phyloP scores from a whole-genome alignment of 192 early-diverging fungal genomes.

The Lobosporangium transversale region DNA sequence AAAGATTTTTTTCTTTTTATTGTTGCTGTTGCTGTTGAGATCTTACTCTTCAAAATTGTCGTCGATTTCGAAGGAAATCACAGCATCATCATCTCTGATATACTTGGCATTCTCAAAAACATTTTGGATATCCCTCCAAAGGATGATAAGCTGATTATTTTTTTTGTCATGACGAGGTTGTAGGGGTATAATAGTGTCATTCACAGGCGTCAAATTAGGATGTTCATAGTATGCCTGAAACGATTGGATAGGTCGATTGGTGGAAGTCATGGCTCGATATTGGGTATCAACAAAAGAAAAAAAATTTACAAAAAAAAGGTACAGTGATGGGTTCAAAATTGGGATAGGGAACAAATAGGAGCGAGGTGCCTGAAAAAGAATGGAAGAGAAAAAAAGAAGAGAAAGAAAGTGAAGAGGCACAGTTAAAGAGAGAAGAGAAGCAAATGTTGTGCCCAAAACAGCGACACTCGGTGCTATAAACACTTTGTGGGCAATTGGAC shows the following conservation, averaged over 20 bases:
- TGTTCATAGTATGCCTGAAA: not conserved
- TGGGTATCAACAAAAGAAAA: too few relatives aligned
- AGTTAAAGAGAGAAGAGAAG: not conserved
- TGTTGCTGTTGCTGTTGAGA: too few relatives aligned
- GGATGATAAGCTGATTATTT: not conserved
- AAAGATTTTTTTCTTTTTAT: too few relatives aligned
- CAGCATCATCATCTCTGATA: not conserved
- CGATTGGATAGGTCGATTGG: not conserved
- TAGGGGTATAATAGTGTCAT: not conserved
- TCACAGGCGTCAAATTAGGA: not conserved
- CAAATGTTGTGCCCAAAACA: not conserved
- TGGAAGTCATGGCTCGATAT: too few relatives aligned
- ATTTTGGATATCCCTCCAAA: not conserved
- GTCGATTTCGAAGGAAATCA: not conserved
- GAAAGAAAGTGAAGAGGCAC: not conserved
- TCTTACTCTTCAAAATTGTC: constrained; percentile 10
- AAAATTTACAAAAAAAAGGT: too few relatives aligned
- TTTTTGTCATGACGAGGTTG: not conserved
- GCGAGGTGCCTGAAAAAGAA: not conserved
- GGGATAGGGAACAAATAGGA: not conserved
- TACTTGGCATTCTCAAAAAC: not conserved
- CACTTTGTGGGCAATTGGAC: not conserved
- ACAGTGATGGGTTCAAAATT: too few relatives aligned
- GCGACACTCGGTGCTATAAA: not conserved
- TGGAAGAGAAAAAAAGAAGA: not conserved